Evolutionary conservation across 75 land plant species (phyloP), one percentile per base, ranked within the genome.

Genomic region (Cupressus sempervirens): DNA sequence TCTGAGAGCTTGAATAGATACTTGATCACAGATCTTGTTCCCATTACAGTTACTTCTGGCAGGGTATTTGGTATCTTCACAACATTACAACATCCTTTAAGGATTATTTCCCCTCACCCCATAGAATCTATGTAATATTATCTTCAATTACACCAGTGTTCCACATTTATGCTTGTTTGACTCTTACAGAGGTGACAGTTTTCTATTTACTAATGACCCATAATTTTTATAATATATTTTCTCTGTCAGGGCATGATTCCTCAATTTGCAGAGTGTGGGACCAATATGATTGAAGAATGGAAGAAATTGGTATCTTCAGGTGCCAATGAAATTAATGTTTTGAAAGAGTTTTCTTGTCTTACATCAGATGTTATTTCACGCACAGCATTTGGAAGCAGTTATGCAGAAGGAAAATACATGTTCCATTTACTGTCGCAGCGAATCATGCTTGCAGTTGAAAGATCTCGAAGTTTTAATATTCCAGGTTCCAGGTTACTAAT

Each of bases 401-500:
- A 46, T 65, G 89, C 86, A 72, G 89, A 91, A 79, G 92, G 92
- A 43, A 86, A 85, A 54, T 30, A 14, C 20, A 58, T 91, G 20
- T 91, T 89, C 82, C 84, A 89, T 53, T 84, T 87, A 26, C 86
- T 89, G 75, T 52, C 82, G 23, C 85, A 89, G 38, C 86, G 84
- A 77, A 76, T 70, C 4, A 18, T 38, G 20, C 67, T 85, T 7
- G 48, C 70, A 6, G 29, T 91, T 29, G 62, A 87, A 86, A 73
- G 79, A 18, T 14, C 41, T 29, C 38, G 82, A 1, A 20, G 2
- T 32, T 8, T 80, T 20, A 82, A 87, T 62, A 43, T 92, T 18
- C 93, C 90, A 9, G 93, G 93, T 7, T 87, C 46, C 56, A 88
- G 91, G 92, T 90, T 15, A 84, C 32, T 23, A 14, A 7, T 76